phyloP scores from a whole-genome alignment of 148 eudicot genomes.

The Dianthus caryophyllus region DNA sequence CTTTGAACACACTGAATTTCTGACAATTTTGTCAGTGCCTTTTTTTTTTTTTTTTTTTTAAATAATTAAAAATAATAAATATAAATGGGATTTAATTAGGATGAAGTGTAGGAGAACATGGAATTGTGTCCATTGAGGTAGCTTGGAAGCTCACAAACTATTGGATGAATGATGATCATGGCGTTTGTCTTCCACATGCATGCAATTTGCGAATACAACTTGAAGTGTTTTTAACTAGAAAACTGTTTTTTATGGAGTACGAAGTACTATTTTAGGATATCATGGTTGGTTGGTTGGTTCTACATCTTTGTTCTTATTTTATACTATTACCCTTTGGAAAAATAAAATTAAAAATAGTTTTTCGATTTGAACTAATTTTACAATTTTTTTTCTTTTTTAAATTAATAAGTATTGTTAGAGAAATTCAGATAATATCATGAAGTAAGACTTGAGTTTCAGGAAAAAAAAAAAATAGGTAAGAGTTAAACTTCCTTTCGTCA shows the following conservation, averaged over 20 bases:
- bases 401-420: too few species aligned
- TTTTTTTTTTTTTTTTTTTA: too few species aligned
- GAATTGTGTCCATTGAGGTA: constrained; percentile 14
- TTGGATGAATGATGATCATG: too few species aligned
- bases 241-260: not conserved
- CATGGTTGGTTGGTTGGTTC: constrained; percentile 4
- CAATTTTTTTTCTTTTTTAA: too few species aligned
- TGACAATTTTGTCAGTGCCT: constrained; percentile 19
- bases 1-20: constrained; percentile 23
- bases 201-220: not conserved
- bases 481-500: too few species aligned
- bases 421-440: too few species aligned
- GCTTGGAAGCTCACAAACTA: constrained; percentile 13
- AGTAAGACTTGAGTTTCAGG: too few species aligned
- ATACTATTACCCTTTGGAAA: too few species aligned
- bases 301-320: not conserved
- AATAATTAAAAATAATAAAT: too few species aligned
- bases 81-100: not conserved
- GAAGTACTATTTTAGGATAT: not conserved
- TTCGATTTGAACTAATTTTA: too few species aligned
- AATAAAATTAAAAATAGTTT: too few species aligned
- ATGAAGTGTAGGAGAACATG: not conserved
- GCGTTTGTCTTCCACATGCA: constrained; percentile 24
- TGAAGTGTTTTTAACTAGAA: not conserved
- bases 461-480: too few species aligned